Conservation (phyloP, 2,329 filamentous ascomycete genomes). For the Amauroascus niger region DNA sequence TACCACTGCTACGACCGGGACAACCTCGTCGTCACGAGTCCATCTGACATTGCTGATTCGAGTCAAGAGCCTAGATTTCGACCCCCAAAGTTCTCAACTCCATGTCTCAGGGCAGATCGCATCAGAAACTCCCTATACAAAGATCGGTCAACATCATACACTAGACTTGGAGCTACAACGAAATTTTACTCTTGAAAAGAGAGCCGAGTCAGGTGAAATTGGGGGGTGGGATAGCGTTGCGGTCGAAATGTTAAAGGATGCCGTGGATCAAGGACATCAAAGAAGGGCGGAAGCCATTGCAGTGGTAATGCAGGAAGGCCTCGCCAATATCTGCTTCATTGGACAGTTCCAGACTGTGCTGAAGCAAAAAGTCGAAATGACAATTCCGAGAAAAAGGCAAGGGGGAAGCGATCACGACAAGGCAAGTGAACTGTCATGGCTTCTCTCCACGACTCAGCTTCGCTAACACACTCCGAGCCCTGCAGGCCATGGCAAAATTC, state of each 20-base stretch:
- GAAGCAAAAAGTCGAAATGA: conserved; percentile 42
- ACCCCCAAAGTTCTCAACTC: conserved; percentile 56
- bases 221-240: conserved; percentile 83
- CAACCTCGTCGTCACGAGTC: conserved; percentile 53
- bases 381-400: conserved; percentile 39
- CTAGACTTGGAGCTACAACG: conserved; percentile 78
- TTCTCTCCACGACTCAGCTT: not conserved
- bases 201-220: conserved; percentile 41
- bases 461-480: not conserved
- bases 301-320: conserved; percentile 77
- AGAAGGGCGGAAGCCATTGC: conserved; percentile 76
- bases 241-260: conserved; percentile 64
- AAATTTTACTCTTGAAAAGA: conserved; percentile 81
- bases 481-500: conserved; percentile 64
- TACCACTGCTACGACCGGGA: conserved; percentile 47
- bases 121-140: conserved; percentile 58
- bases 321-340: conserved; percentile 44
- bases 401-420: conserved; percentile 44
- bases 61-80: conserved; percentile 59
- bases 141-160: conserved; percentile 59
- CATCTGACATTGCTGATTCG: conserved; percentile 56
- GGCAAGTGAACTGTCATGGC: conserved; percentile 20
- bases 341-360: conserved; percentile 42
- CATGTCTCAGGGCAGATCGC: conserved; percentile 59
- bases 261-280: conserved; percentile 57